Conservation (phyloP, 1,139 yeast genomes). For the Suzukiozyma palmioleophila region DNA sequence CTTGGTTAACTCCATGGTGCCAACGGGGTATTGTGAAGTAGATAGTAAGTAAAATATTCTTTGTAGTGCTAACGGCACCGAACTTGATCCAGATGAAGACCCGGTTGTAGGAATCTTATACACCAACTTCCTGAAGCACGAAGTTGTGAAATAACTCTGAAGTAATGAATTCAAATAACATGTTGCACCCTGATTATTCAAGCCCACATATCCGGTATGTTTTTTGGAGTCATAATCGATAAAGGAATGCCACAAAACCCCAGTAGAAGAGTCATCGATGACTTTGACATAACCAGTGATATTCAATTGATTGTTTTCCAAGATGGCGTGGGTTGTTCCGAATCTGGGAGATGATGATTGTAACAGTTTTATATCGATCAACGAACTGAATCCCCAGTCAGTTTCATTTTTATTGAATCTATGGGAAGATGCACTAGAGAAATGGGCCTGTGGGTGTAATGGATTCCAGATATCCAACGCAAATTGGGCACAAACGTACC, state of each 20-base stretch:
- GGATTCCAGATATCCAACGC: conserved; percentile 86
- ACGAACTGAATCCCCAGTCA: conserved; percentile 94
- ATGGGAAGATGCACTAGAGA: conserved; percentile 70
- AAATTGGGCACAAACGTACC: conserved; percentile 92
- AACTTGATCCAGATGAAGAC: conserved; percentile 9
- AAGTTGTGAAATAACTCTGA: conserved; percentile 87
- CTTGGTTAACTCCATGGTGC: conserved; percentile 79
- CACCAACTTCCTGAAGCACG: conserved; percentile 75
- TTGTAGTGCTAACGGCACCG: conserved; percentile 83
- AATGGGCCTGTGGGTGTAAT: conserved; percentile 54
- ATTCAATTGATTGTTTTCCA: conserved; percentile 57
- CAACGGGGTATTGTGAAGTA: conserved; percentile 70
- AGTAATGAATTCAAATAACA: conserved; percentile 89
- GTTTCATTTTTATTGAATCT: conserved; percentile 72
- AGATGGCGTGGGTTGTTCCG: conserved; percentile 23
- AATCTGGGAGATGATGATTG: conserved; percentile 13
- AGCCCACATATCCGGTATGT: conserved; percentile 87
- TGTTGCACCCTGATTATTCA: conserved; percentile 96
- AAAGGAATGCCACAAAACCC: conserved; percentile 90
- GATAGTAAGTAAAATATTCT: conserved; percentile 78
- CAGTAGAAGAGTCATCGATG: conserved; percentile 81
- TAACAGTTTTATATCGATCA: conserved; percentile 57
- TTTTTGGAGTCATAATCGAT: conserved; percentile 81
- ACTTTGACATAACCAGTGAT: conserved; percentile 75
- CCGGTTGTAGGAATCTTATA: conserved; percentile 80